These are phyloP conservation scores for Lachnellula suecica DNA, from an alignment of 2,329 filamentous ascomycete species.

Conservation along the genomic window DNA sequence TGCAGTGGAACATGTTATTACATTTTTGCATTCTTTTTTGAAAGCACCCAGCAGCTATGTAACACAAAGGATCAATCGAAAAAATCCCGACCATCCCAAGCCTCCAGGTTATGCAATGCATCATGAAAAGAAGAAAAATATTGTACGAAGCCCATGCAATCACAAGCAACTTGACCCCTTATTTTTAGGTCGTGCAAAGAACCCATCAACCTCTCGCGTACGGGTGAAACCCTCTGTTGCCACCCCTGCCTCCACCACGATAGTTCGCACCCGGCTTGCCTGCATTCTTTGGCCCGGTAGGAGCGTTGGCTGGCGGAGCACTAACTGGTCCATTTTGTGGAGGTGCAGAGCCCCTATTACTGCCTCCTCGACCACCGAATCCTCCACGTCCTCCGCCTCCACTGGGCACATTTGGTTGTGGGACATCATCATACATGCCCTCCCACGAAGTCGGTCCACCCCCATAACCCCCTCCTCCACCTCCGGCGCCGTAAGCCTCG, in stretches of 20 bases:
- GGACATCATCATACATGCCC: constrained; percentile 96
- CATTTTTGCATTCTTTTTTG: not conserved
- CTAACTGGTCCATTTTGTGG: constrained; percentile 39
- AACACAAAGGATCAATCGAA: not conserved
- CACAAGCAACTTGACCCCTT: not conserved
- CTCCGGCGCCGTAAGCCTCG: constrained; percentile 27
- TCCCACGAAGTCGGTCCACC: constrained; percentile 87
- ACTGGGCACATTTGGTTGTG: constrained; percentile 65
- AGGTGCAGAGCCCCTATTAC: constrained; percentile 32
- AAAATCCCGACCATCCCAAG: not conserved
- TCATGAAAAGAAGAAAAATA: not conserved
- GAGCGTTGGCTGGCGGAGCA: constrained; percentile 75
- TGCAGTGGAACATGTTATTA: not conserved
- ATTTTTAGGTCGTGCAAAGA: not conserved
- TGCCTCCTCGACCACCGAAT: constrained; percentile 25
- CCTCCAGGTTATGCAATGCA: not conserved
- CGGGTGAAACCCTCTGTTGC: constrained; percentile 76
- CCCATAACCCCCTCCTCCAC: constrained; percentile 47
- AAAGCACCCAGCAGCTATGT: not conserved
- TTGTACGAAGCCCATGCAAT: not conserved
- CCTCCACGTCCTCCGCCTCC: constrained; percentile 33
- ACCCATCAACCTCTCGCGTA: constrained; percentile 50
- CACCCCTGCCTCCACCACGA: constrained; percentile 80
- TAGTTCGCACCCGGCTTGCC: constrained; percentile 91
- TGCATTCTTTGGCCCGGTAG: constrained; percentile 94